Conservation (phyloP, 441 rosid genomes). For the Pelargonium cotyledonis region DNA sequence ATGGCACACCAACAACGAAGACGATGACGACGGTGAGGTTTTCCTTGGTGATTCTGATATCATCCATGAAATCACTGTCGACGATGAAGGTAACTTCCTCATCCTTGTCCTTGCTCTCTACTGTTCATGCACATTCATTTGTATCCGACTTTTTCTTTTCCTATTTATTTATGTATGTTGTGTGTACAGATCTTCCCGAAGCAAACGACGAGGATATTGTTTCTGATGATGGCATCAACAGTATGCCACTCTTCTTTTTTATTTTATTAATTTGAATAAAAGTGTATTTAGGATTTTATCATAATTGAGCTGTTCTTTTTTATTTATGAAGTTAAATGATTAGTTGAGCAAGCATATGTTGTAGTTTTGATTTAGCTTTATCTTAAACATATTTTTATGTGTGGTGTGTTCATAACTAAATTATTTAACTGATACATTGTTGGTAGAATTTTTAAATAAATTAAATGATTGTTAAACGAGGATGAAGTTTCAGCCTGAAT, state of each 20-base stretch:
- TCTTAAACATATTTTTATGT: no score
- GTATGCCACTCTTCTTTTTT: slow-evolving; percentile 18
- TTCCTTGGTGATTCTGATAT: slow-evolving; percentile 75
- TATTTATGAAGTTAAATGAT: no score
- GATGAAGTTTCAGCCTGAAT: no score
- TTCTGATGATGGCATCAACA: slow-evolving; percentile 32
- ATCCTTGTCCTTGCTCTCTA: not conserved
- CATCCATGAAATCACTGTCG: slow-evolving; percentile 53
- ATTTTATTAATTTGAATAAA: not conserved
- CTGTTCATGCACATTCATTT: not conserved
- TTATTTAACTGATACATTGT: no score
- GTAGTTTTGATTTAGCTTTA: no score
- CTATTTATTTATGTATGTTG: not conserved
- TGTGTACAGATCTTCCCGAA: slow-evolving; percentile 63
- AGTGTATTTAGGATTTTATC: no score
- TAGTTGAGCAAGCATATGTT: no score
- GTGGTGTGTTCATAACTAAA: no score
- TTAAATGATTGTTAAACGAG: no score
- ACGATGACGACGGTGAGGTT: slow-evolving; percentile 50
- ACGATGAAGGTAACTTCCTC: slow-evolving; percentile 50
- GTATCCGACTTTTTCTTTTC: not conserved
- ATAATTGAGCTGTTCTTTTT: no score
- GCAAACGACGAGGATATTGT: slow-evolving; percentile 39
- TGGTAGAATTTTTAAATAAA: no score
- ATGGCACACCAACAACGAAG: not conserved